phyloP scores from a whole-genome alignment of 768 basidiomycete genomes.

The Rhizopogon vulgaris region DNA sequence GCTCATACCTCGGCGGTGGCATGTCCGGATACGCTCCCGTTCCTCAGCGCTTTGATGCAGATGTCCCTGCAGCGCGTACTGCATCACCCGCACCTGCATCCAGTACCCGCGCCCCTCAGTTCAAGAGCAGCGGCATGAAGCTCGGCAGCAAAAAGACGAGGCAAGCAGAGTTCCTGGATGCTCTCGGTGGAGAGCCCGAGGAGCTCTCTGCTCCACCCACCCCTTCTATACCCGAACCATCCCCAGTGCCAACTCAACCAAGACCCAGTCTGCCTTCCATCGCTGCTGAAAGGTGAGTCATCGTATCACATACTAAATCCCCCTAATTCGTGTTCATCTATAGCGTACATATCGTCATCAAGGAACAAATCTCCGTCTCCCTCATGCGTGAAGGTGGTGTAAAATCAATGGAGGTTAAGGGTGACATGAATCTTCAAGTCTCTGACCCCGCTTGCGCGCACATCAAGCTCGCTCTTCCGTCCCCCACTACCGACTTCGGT shows the following conservation, averaged over 20 bases:
- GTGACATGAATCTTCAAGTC: slow-evolving; percentile 90
- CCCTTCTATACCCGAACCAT: slow-evolving; percentile 41
- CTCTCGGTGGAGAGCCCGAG: slow-evolving; percentile 74
- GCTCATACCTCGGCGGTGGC: slow-evolving; percentile 62
- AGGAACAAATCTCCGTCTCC: slow-evolving; percentile 75
- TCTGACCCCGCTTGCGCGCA: slow-evolving; percentile 69
- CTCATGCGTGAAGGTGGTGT: slow-evolving; percentile 89
- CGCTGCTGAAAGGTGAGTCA: slow-evolving; percentile 61
- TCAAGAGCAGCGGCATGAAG: slow-evolving; percentile 96
- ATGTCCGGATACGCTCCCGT: slow-evolving; percentile 66
- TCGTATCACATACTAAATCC: neutral
- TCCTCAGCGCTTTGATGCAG: slow-evolving; percentile 61
- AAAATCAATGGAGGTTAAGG: slow-evolving; percentile 85
- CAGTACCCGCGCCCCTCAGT: slow-evolving; percentile 62
- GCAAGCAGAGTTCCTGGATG: slow-evolving; percentile 83
- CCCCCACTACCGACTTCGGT: slow-evolving; percentile 51
- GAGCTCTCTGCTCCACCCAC: slow-evolving; percentile 45
- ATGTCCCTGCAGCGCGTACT: slow-evolving; percentile 38
- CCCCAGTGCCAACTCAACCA: slow-evolving; percentile 38
- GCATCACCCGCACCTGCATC: slow-evolving; percentile 40
- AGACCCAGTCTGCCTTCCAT: slow-evolving; percentile 71
- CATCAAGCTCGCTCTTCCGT: slow-evolving; percentile 59
- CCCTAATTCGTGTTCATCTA: neutral
- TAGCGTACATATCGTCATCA: slow-evolving; percentile 83
- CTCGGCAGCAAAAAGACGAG: slow-evolving; percentile 89